Base-by-base conservation (phyloP, 202 grass and related monocot genomes). In the Setaria viridis region DNA sequence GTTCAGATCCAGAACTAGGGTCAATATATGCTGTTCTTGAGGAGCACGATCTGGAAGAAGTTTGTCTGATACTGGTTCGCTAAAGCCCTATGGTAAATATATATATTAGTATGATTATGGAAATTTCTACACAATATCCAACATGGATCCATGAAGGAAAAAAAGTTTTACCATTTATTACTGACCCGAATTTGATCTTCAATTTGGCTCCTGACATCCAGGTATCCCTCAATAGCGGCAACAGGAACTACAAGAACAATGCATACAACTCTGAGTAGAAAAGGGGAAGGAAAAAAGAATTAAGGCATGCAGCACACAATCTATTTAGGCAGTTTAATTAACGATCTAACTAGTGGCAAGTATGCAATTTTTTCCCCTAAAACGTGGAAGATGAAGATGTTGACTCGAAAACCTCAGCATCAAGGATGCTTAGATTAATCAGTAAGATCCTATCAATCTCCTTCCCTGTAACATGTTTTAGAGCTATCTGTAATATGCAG, bases 11-110 rank as follows among this genome's bases (percentile, higher is more conserved):
- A 99, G 92, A 91, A 99, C 97, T 75, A 99, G 85, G 70, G 97
- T 99, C 54, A 93, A 94, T 80, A 99, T 85, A 90, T 96, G 88
- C 78, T 99, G 93, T 69, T 99, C 97, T 69, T 96, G 89, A 92
- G 97, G 97, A 88, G 57, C 76, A 89, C 94, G 76, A 87, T 99
- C 94, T 67, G 97, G 97, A 80, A 99, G 97, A 80, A 99, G 93
- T 81, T 99, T 99, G 63, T 99, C 97, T 71, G 97, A 99, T 84
- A 92, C 94, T 82, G 97, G 97, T 90, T 99, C 97, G 7, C 87
- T 94, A 94, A 99, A 99, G 49, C 85, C 92, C 97, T 99, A 84
- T 57, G 55, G 34, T 85, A 89, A 82, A 21, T 32, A 78, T 19
- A 62, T 19, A 68, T 21, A 68, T 72, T 66, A 77, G 75, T 80